Percentiles rank a stretch among this genome's conserved stretches.
These are phyloP conservation scores for Aphanomyces astaci DNA, from an alignment of 352 stramenopile species.

Conservation along the genomic window DNA sequence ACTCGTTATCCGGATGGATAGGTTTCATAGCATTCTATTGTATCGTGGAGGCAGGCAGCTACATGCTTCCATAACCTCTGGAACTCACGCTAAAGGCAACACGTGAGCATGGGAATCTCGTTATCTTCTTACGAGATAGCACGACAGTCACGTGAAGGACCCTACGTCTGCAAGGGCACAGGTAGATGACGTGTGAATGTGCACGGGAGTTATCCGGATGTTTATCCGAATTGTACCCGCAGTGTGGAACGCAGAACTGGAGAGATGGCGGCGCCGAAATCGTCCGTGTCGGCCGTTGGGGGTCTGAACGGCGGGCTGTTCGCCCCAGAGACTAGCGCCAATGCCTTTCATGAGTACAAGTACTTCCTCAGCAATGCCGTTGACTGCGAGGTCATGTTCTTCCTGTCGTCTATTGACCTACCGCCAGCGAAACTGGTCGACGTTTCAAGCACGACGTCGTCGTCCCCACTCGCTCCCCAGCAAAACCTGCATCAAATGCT, in stretches of 20 bases:
- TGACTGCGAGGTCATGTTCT: constrained; percentile 69
- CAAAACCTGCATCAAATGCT: constrained; percentile 44
- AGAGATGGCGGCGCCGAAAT: constrained; percentile 12
- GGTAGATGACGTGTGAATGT: too few species aligned
- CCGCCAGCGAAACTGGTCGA: constrained; percentile 26
- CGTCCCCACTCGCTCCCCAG: neutral
- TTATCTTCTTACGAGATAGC: too few species aligned
- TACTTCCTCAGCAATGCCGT: constrained; percentile 85
- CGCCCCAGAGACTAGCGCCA: neutral
- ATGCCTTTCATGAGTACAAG: constrained; percentile 46
- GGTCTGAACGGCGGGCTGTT: neutral
- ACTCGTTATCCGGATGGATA: neutral
- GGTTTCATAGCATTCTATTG: too few species aligned
- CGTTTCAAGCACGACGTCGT: neutral
- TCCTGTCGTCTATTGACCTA: constrained; percentile 70
- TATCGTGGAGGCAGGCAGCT: too few species aligned
- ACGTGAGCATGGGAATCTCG: too few species aligned
- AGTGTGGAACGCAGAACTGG: neutral
- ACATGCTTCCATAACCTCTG: too few species aligned
- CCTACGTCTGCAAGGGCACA: too few species aligned
- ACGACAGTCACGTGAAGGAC: too few species aligned
- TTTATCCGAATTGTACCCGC: neutral
- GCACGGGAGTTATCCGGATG: neutral
- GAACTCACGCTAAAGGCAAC: too few species aligned
- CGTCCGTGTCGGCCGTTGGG: neutral